A percentile compares a stretch with the other conserved stretches of the same genome.
Evolutionary conservation across 768 basidiomycete species (phyloP).

Genomic region (Pleurotus sapidus): DNA sequence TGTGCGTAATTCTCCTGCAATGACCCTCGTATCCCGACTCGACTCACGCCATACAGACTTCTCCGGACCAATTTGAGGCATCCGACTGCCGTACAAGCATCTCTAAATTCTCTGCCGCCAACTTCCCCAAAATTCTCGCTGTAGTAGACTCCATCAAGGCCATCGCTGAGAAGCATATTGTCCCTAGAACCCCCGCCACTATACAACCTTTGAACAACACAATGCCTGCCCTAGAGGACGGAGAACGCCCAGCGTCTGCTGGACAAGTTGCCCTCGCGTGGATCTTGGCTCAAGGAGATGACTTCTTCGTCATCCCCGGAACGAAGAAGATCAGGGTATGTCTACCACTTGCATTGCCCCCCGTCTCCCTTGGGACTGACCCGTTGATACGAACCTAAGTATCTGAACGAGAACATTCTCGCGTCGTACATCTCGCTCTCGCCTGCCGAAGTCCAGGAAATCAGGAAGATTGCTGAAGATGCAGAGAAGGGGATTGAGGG

Average conservation of each 20-base stretch:
- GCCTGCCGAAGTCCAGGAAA: conserved; percentile 31
- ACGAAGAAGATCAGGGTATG: conserved; percentile 33
- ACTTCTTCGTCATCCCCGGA: conserved; percentile 43
- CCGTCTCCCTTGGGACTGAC: not conserved
- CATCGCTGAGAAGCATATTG: conserved; percentile 22
- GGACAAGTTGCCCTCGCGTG: conserved; percentile 46
- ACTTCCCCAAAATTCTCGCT: conserved; percentile 39
- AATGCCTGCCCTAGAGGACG: too few relatives aligned
- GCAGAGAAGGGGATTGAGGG: conserved; percentile 24
- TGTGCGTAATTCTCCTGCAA: conserved; percentile 19
- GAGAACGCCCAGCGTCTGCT: conserved; percentile 23
- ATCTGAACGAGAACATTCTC: conserved; percentile 43
- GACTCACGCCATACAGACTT: conserved; percentile 21
- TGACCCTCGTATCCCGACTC: too few relatives aligned
- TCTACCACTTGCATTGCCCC: not conserved
- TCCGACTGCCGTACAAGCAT: conserved; percentile 29
- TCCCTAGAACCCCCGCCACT: not conserved
- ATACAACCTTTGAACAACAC: conserved; percentile 18
- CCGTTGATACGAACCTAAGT: conserved; percentile 15
- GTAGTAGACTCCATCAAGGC: conserved; percentile 31
- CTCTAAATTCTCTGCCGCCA: conserved; percentile 31
- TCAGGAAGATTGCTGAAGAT: conserved; percentile 31
- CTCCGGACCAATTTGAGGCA: conserved; percentile 36
- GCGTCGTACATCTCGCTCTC: conserved; percentile 30
- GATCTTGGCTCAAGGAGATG: conserved; percentile 41